These are phyloP conservation scores for Aspergillus ruber DNA, from an alignment of 2,329 filamentous ascomycete species.

Conservation along the genomic window DNA sequence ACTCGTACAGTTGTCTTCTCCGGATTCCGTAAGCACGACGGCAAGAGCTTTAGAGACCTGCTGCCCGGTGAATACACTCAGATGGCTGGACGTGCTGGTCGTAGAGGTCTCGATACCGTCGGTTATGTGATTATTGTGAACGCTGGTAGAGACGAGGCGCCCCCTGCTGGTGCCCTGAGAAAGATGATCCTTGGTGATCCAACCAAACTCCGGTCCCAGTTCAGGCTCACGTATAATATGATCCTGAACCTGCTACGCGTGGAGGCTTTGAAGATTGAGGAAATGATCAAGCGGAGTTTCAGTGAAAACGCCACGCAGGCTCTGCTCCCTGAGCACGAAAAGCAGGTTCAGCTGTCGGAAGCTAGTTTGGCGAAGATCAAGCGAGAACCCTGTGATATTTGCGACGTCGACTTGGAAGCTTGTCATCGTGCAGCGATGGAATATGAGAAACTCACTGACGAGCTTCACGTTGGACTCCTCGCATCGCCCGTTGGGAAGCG, in stretches of 20 bases:
- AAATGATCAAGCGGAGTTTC: slow-evolving; percentile 99
- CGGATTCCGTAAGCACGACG: slow-evolving; percentile 93
- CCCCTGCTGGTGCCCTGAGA: slow-evolving; percentile 71
- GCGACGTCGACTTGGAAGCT: slow-evolving; percentile 69
- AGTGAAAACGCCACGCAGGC: slow-evolving; percentile 97
- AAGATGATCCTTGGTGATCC: slow-evolving; percentile 96
- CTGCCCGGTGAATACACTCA: slow-evolving; percentile 96
- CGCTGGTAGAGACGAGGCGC: slow-evolving; percentile 75
- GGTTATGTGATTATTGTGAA: slow-evolving; percentile 91
- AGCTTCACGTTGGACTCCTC: slow-evolving; percentile 70
- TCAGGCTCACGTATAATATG: slow-evolving; percentile 98
- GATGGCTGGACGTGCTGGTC: slow-evolving; percentile 92
- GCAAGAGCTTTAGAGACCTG: slow-evolving; percentile 82
- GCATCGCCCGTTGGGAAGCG: slow-evolving; percentile 75
- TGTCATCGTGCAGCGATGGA: slow-evolving; percentile 79
- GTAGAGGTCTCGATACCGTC: slow-evolving; percentile 84
- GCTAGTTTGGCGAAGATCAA: slow-evolving; percentile 87
- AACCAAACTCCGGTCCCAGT: slow-evolving; percentile 91
- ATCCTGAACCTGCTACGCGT: slow-evolving; percentile 92
- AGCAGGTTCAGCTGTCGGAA: slow-evolving; percentile 85
- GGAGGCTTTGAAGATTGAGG: slow-evolving; percentile 95
- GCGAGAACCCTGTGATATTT: slow-evolving; percentile 73
- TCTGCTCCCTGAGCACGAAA: slow-evolving; percentile 88
- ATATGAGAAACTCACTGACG: slow-evolving; percentile 69
- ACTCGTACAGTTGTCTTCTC: slow-evolving; percentile 97